Base-by-base conservation (phyloP, 192 early-diverging fungal species). In the Backusella mclennaniae region DNA sequence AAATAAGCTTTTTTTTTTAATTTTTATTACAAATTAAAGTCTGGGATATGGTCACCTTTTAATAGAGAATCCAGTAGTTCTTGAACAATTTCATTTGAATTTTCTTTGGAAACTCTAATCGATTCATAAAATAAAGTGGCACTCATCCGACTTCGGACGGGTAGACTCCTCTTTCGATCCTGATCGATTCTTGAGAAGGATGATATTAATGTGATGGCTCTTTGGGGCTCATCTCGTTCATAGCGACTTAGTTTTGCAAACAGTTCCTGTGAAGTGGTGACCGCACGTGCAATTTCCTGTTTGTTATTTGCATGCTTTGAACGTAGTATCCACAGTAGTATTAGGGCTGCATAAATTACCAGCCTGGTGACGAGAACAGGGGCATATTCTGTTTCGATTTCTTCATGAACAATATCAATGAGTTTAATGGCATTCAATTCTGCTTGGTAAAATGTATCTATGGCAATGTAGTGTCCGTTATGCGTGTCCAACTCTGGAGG, bases 1-100 rank as follows among this genome's bases (percentile, higher is more conserved):
- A 3, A 33, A 33, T 33, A 33, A 33, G 3, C 33, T 3, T 33
- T 33, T 42, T 9, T 14, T 42, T 12, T 46, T 46, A 46, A n/a
- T n/a, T 46, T 53, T 26, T 26, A 7, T 53, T 53, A 29, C 8
- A 63, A 29, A 29, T 63, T 63, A 29, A 26, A 63, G 2, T 63
- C 23, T 63, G 5, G 52, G 0, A n/a, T 53, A 6, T 26, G 12
- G 12, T 63, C 56, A 11, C 26, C 56, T 29, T 29, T 26, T 29
- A 63, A 29, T 63, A 63, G 29, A 11, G 56, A 63, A 26, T 63
- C 56, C 11, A 63, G 56, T 29, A 63, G 9, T 4, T 63, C 26
- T 63, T 63, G 56, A 14, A 29, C 56, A 29, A 63, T 63, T 29
- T 63, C 56, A 29, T 63, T 63, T 63, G 56, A 63, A 63, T 63